phyloP scores from a whole-genome alignment of 202 grass and related monocot genomes.

The Miscanthus sacchariflorus region DNA sequence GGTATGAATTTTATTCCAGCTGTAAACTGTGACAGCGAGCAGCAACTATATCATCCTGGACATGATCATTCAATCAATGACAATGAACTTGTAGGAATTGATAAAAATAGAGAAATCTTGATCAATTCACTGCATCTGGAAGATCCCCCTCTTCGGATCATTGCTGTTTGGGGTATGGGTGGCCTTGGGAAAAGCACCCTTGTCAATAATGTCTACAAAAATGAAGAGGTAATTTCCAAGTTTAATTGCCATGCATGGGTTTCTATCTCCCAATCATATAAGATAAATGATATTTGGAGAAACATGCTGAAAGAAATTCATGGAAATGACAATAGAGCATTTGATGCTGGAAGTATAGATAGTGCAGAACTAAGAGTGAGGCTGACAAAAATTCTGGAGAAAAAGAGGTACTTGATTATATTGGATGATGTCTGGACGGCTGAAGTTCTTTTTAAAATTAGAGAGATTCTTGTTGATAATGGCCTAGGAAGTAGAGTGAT shows the following conservation, averaged over 20 bases:
- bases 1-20: background rate
- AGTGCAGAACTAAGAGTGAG: background rate
- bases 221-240: background rate
- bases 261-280: conserved; percentile 43
- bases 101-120: conserved; percentile 35
- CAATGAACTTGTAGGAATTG: conserved; percentile 43
- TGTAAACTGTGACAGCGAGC: conserved; percentile 8
- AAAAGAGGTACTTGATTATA: conserved; percentile 48
- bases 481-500: conserved; percentile 51
- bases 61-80: background rate
- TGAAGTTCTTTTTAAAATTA: conserved; percentile 12
- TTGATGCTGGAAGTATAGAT: conserved; percentile 9
- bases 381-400: conserved; percentile 9
- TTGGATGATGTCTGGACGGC: conserved; percentile 62
- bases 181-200: conserved; percentile 54
- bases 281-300: conserved; percentile 22
- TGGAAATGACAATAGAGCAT: background rate
- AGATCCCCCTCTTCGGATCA: background rate
- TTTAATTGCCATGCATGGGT: conserved; percentile 58
- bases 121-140: conserved; percentile 3
- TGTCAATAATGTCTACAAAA: conserved; percentile 45
- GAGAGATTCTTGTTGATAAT: conserved; percentile 26
- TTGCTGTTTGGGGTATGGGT: conserved; percentile 58
- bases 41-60: conserved; percentile 5
- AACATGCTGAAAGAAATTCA: conserved; percentile 38